Conservation (phyloP, 177 flowering plant genomes). For the Telopea speciosissima region DNA sequence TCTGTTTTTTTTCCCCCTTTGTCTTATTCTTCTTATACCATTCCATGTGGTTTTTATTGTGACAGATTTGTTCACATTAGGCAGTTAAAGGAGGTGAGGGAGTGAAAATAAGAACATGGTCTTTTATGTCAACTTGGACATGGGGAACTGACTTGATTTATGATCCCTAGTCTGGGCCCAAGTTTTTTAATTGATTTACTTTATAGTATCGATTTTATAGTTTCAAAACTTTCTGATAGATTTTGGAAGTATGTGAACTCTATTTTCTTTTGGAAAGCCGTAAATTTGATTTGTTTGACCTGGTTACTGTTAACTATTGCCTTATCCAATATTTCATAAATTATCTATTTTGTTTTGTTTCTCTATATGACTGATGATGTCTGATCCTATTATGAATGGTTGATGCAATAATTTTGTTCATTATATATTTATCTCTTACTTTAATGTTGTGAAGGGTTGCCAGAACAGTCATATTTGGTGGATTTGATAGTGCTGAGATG, state of each 20-base stretch:
- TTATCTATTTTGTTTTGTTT: not conserved
- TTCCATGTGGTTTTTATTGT: not conserved
- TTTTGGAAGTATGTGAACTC: not conserved
- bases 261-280: not conserved
- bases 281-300: not conserved
- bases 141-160: not conserved
- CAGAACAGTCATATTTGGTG: constrained; percentile 79
- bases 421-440: not conserved
- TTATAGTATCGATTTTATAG: not conserved
- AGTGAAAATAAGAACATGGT: too few relatives aligned
- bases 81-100: not conserved
- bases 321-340: not conserved
- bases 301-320: not conserved
- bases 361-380: not conserved
- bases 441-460: constrained; percentile 61
- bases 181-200: not conserved
- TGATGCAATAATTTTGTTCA: too few relatives aligned
- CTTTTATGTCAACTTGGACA: not conserved
- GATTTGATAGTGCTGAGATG: constrained; percentile 62
- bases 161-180: not conserved
- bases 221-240: not conserved
- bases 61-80: not conserved
- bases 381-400: not conserved
- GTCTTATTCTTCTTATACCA: not conserved
- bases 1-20: not conserved